A percentile compares a stretch with the other conserved stretches of the same genome.
These are phyloP conservation scores for Phytopythium vexans DNA, from an alignment of 352 stramenopile species.

Conservation along the genomic window DNA sequence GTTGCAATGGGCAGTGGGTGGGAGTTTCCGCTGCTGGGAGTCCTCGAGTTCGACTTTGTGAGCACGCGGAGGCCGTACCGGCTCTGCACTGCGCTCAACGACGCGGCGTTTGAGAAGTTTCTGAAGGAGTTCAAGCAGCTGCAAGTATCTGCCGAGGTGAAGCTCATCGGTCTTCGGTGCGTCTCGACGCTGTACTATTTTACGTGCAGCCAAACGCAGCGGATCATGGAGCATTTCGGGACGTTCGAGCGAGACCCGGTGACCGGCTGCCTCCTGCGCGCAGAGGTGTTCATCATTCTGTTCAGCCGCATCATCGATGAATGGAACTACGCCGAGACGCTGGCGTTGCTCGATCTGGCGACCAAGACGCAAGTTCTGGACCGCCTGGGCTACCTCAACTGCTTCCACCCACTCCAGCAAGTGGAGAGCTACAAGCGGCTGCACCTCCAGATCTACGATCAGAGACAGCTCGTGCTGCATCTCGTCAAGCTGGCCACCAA, in stretches of 20 bases:
- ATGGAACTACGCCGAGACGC: slow-evolving; percentile 59
- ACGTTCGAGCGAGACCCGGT: slow-evolving; percentile 61
- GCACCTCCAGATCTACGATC: slow-evolving; percentile 43
- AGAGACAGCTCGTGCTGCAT: slow-evolving; percentile 52
- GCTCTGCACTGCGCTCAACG: slow-evolving; percentile 56
- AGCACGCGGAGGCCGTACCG: slow-evolving; percentile 49
- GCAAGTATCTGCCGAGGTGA: slow-evolving; percentile 53
- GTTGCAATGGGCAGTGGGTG: slow-evolving; percentile 47
- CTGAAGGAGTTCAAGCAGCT: slow-evolving; percentile 79
- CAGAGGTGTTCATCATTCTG: slow-evolving; percentile 71
- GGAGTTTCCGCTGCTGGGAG: slow-evolving; percentile 60
- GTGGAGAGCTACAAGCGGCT: slow-evolving; percentile 50
- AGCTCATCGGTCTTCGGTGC: slow-evolving; percentile 61
- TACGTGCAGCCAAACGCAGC: slow-evolving; percentile 59
- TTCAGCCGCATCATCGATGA: slow-evolving; percentile 69
- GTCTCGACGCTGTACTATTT: slow-evolving; percentile 77
- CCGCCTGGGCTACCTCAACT: slow-evolving; percentile 56
- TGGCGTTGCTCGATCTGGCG: slow-evolving; percentile 59
- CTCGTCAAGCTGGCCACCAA: slow-evolving; percentile 44
- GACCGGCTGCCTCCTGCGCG: slow-evolving; percentile 49
- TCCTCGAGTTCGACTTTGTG: slow-evolving; percentile 78
- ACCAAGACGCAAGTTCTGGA: slow-evolving; percentile 68
- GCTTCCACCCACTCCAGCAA: slow-evolving; percentile 59
- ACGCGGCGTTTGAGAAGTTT: slow-evolving; percentile 69
- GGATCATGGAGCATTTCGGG: slow-evolving; percentile 77